These are phyloP conservation scores for Exophiala sideris DNA, from an alignment of 2,329 filamentous ascomycete genomes.

Conservation along the genomic window DNA sequence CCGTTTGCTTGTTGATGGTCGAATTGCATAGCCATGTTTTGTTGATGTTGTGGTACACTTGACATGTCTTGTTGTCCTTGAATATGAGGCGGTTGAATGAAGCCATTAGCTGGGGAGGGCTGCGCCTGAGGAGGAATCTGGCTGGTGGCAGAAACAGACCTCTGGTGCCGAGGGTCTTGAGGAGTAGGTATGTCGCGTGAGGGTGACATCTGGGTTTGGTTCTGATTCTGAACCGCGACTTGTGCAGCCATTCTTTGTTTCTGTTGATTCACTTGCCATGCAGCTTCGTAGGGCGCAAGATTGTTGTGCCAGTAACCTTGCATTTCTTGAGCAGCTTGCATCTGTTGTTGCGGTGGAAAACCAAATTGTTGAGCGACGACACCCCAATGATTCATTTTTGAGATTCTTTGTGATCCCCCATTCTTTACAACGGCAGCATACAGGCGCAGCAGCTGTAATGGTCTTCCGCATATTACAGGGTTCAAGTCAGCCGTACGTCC, in stretches of 20 bases:
- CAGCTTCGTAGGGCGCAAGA: conserved; percentile 66
- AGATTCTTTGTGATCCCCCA: conserved; percentile 73
- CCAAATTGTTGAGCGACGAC: conserved; percentile 63
- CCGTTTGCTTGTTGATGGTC: conserved; percentile 28
- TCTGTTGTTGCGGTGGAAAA: conserved; percentile 61
- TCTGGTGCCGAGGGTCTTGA: conserved; percentile 29
- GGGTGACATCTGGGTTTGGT: conserved; percentile 38
- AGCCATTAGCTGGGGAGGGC: conserved; percentile 36
- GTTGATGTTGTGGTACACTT: conserved; percentile 31
- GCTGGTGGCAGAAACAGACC: conserved; percentile 20
- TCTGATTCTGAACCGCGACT: conserved; percentile 39
- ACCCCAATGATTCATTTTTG: conserved; percentile 68
- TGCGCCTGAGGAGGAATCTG: conserved; percentile 22
- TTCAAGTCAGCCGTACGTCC: conserved; percentile 70
- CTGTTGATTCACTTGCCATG: conserved; percentile 43
- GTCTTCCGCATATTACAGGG: conserved; percentile 69
- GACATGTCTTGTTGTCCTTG: conserved; percentile 32
- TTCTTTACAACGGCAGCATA: conserved; percentile 74
- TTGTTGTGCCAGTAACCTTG: conserved; percentile 74
- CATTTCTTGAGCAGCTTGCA: conserved; percentile 66
- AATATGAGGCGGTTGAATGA: conserved; percentile 24
- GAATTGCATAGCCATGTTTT: conserved; percentile 29
- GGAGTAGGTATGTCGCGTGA: conserved; percentile 34
- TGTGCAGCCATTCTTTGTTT: conserved; percentile 41
- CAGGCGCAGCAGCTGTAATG: conserved; percentile 70